A percentile compares a stretch with the other conserved stretches of the same genome.
Evolutionary conservation across 1,139 yeast species (phyloP).

Genomic region (Blastobotrys indianensis): DNA sequence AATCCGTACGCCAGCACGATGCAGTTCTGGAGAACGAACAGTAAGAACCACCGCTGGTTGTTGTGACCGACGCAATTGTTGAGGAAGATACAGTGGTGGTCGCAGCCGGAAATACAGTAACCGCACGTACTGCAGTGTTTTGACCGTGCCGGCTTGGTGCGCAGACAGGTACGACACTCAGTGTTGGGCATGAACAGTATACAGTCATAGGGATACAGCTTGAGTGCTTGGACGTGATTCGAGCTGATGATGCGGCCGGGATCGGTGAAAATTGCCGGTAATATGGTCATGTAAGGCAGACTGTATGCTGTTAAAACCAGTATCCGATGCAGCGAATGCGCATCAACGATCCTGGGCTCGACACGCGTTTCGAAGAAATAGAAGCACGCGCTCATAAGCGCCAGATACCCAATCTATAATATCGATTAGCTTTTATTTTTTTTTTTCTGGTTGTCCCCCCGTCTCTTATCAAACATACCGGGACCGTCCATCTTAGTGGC

Average conservation of each 20-base stretch:
- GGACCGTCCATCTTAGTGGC: constrained; percentile 37
- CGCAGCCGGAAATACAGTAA: constrained; percentile 61
- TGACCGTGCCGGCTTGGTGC: constrained; percentile 77
- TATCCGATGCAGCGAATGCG: background rate
- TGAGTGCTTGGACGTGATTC: constrained; percentile 26
- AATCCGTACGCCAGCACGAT: constrained; percentile 60
- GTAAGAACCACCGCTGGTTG: constrained; percentile 67
- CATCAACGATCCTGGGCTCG: constrained; percentile 17
- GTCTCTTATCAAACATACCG: constrained; percentile 29
- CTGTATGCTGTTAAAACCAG: background rate
- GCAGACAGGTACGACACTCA: constrained; percentile 55
- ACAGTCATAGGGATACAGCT: constrained; percentile 45
- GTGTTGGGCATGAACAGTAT: constrained; percentile 49
- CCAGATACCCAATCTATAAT: constrained; percentile 40
- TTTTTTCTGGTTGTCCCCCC: too few relatives aligned
- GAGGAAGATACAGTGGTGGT: constrained; percentile 95
- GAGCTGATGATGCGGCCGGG: constrained; percentile 46
- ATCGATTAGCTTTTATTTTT: too few relatives aligned
- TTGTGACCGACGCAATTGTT: constrained; percentile 82
- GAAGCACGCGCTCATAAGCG: constrained; percentile 44
- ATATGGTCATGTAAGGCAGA: constrained; percentile 39
- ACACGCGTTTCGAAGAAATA: constrained; percentile 42
- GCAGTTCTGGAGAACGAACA: constrained; percentile 53
- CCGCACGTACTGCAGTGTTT: constrained; percentile 81
- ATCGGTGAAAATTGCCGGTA: constrained; percentile 45